phyloP scores from a whole-genome alignment of 345 rosid species.

The Draba incana region DNA sequence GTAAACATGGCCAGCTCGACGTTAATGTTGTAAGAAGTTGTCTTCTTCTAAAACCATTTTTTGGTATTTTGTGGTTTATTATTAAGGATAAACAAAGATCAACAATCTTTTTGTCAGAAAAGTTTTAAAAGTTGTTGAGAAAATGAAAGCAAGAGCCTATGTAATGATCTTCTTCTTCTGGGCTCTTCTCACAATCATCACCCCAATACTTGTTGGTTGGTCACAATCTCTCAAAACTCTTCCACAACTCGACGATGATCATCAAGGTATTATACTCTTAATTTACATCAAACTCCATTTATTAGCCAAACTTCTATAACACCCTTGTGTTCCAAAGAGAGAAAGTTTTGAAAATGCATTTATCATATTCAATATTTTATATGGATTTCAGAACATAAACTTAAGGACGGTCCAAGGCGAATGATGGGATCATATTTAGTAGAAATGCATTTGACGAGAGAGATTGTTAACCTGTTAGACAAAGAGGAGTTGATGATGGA shows the following conservation, averaged over 20 bases:
- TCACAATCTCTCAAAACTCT: conserved; percentile 64
- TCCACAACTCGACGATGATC: background rate
- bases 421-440: conserved; percentile 40
- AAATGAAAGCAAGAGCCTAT: conserved; percentile 71
- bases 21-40: conserved; percentile 36
- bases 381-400: conserved; percentile 24
- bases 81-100: conserved; percentile 37
- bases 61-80: conserved; percentile 33
- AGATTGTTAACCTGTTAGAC: conserved; percentile 13
- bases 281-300: conserved; percentile 3
- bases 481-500: conserved; percentile 29
- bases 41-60: conserved; percentile 31
- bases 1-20: conserved; percentile 47
- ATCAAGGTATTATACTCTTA: conserved; percentile 29
- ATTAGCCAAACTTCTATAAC: background rate
- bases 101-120: conserved; percentile 6
- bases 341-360: background rate
- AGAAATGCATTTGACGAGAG: conserved; percentile 21
- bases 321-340: conserved; percentile 4
- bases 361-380: conserved; percentile 3
- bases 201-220: conserved; percentile 79
- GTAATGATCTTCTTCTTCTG: conserved; percentile 89
- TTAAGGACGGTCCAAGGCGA: conserved; percentile 29
- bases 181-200: conserved; percentile 84
- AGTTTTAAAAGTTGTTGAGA: conserved; percentile 19